Evolutionary conservation across 345 rosid species (phyloP).

Genomic region (Brassica cretica): DNA sequence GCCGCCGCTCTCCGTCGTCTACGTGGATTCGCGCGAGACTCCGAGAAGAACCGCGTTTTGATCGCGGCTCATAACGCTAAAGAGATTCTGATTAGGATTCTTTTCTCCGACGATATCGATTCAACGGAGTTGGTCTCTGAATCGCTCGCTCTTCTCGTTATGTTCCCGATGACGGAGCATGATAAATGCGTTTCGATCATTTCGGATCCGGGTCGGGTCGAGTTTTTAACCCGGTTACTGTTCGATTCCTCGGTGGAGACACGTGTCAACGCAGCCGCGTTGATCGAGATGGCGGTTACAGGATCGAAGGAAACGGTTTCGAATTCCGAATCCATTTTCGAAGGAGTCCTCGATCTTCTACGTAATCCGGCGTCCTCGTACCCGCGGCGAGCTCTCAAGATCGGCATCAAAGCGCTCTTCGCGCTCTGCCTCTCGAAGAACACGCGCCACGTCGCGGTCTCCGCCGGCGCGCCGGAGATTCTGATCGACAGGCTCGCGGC

Average conservation of each 20-base stretch:
- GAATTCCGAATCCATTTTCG: constrained; percentile 53
- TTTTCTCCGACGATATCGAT: constrained; percentile 41
- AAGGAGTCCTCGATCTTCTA: constrained; percentile 68
- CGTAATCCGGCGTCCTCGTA: constrained; percentile 46
- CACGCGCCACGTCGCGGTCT: constrained; percentile 66
- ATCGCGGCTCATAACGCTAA: constrained; percentile 62
- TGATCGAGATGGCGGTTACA: constrained; percentile 66
- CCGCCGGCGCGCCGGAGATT: constrained; percentile 69
- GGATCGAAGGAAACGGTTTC: constrained; percentile 58
- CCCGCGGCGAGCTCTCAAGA: constrained; percentile 60
- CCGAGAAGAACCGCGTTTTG: constrained; percentile 70
- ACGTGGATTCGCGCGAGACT: constrained; percentile 80
- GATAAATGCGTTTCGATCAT: constrained; percentile 40
- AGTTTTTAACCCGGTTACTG: constrained; percentile 50
- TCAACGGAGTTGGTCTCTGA: constrained; percentile 54
- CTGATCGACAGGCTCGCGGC: constrained; percentile 63
- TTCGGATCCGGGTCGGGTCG: constrained; percentile 49
- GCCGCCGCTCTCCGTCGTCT: constrained; percentile 77
- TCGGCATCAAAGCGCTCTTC: constrained; percentile 70
- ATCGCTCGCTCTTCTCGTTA: constrained; percentile 61
- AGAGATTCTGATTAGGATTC: constrained; percentile 40
- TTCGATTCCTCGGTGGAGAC: constrained; percentile 64
- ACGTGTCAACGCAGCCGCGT: constrained; percentile 73
- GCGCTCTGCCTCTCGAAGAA: constrained; percentile 70
- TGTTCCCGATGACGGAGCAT: constrained; percentile 66